Evolutionary conservation across 208 protist species (phyloP).

Genomic region (Leishmania tarentolae): DNA sequence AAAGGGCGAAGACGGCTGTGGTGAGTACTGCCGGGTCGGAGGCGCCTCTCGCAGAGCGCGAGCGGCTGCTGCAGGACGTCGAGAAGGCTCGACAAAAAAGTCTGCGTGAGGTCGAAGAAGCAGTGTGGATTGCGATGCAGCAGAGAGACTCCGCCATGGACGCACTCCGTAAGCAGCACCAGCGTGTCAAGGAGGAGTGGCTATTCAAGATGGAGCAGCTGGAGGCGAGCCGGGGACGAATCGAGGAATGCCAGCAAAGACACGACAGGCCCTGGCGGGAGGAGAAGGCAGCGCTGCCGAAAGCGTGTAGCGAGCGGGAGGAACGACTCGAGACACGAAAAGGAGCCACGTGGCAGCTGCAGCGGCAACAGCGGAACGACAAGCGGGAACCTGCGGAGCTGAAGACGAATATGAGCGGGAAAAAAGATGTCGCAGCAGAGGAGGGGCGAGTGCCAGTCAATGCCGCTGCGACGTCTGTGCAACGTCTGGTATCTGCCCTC

Average conservation of each 20-base stretch:
- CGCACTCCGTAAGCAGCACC: not conserved
- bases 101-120: not conserved
- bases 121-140: not conserved
- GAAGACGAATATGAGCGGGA: constrained; percentile 4
- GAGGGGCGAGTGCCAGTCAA: not conserved
- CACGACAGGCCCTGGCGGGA: constrained; percentile 22
- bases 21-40: constrained; percentile 1
- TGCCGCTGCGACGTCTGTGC: constrained; percentile 10
- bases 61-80: constrained; percentile 25
- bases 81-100: constrained; percentile 10
- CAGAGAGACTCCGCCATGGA: constrained; percentile 11
- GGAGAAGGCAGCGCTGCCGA: constrained; percentile 20
- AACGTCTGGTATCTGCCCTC: constrained; percentile 17
- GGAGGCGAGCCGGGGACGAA: not conserved
- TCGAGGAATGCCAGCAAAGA: not conserved
- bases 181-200: constrained; percentile 2
- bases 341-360: constrained; percentile 19
- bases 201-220: not conserved
- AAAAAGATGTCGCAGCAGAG: constrained; percentile 5
- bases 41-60: constrained; percentile 24
- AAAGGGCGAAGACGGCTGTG: constrained; percentile 5
- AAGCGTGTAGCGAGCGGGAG: constrained; percentile 26
- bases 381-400: constrained; percentile 19
- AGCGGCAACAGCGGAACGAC: constrained; percentile 27
- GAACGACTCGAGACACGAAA: constrained; percentile 23